Conservation (phyloP, 1,284 basidiomycete genomes). For the Austropuccinia psidii region DNA sequence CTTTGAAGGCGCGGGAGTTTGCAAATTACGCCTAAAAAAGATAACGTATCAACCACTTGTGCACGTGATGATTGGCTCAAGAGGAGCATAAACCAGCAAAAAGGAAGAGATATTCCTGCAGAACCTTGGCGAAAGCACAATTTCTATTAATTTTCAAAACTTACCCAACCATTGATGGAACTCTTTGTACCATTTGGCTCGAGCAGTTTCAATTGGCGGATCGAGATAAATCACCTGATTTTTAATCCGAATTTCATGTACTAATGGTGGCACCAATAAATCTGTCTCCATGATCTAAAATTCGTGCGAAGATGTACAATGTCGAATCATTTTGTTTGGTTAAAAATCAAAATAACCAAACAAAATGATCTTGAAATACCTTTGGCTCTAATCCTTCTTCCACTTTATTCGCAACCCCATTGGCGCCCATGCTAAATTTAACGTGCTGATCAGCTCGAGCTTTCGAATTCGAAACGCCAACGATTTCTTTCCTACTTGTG, state of each 20-base stretch:
- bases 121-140: no score
- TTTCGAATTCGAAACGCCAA: background rate
- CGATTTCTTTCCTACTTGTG: background rate
- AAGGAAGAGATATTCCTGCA: no score
- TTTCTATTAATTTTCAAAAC: no score
- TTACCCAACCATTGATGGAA: constrained; percentile 80
- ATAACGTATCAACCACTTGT: constrained; percentile 19
- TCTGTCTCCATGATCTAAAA: constrained; percentile 56
- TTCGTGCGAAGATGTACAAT: constrained; percentile 42
- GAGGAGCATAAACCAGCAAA: background rate
- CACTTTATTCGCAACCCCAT: constrained; percentile 38
- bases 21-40: constrained; percentile 66
- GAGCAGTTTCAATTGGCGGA: constrained; percentile 89
- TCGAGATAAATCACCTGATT: constrained; percentile 96
- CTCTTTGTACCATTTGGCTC: constrained; percentile 82
- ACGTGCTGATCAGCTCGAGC: constrained; percentile 4
- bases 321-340: constrained; percentile 3
- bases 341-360: background rate
- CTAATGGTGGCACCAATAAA: constrained; percentile 68
- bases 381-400: constrained; percentile 49
- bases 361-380: constrained; percentile 6
- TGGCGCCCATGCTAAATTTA: constrained; percentile 2
- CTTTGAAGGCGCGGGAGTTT: constrained; percentile 78
- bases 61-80: no score
- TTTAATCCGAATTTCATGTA: constrained; percentile 93